Percentiles rank a stretch among this genome's conserved stretches.
phyloP scores from a whole-genome alignment of 768 basidiomycete genomes.

The Russula lepida region DNA sequence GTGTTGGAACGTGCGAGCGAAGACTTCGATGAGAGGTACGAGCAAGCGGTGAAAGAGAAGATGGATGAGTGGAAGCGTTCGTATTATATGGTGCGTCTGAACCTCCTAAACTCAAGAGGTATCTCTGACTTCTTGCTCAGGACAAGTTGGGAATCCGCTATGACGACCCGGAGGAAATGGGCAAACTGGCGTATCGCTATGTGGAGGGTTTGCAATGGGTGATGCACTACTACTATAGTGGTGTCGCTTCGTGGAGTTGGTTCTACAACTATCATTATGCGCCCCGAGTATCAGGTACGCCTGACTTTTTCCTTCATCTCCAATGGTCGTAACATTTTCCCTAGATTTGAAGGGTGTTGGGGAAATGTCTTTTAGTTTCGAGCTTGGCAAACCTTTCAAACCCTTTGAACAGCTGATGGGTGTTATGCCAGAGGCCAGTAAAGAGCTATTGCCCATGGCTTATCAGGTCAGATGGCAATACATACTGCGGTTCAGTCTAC shows the following conservation, averaged over 20 bases:
- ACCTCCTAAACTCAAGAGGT: neutral
- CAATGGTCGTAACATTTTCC: slow-evolving; percentile 19
- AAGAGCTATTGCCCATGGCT: slow-evolving; percentile 77
- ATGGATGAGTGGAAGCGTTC: slow-evolving; percentile 32
- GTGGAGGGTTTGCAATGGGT: slow-evolving; percentile 97
- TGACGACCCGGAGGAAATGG: slow-evolving; percentile 58
- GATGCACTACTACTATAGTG: slow-evolving; percentile 97
- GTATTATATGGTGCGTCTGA: slow-evolving; percentile 70
- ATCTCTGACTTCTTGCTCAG: slow-evolving; percentile 34
- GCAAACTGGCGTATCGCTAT: slow-evolving; percentile 68
- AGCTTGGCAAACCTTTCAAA: slow-evolving; percentile 80
- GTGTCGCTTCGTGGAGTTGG: slow-evolving; percentile 98
- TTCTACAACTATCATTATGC: slow-evolving; percentile 99
- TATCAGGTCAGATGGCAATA: slow-evolving; percentile 51
- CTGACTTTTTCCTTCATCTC: neutral
- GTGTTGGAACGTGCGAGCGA: slow-evolving; percentile 64
- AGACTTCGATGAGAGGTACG: slow-evolving; percentile 73
- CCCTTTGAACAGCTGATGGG: slow-evolving; percentile 99
- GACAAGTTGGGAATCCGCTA: slow-evolving; percentile 81
- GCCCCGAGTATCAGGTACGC: slow-evolving; percentile 86
- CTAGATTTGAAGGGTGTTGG: slow-evolving; percentile 55
- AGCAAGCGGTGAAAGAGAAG: slow-evolving; percentile 30
- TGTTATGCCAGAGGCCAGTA: slow-evolving; percentile 86
- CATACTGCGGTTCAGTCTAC: slow-evolving; percentile 6
- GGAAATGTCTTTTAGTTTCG: slow-evolving; percentile 77